Base-by-base conservation (phyloP, 768 basidiomycete genomes). In the Clathrus columnatus region DNA sequence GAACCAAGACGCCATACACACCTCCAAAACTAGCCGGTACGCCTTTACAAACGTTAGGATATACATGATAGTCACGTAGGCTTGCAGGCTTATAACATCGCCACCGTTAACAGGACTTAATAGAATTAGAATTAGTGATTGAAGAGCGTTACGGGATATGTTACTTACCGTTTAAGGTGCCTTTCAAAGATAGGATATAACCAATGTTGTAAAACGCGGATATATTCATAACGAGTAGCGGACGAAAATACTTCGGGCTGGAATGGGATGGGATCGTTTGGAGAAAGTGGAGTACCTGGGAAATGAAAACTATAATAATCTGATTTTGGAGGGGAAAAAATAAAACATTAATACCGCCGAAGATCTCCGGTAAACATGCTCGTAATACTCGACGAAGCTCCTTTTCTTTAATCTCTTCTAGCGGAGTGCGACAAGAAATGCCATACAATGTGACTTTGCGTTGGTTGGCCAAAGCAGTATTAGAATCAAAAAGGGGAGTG, bases 201-300 rank as follows among this genome's bases (percentile, higher is more conserved):
- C 89, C 89, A 91, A 48, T 81, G 77, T 53, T 73, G 75, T 53
- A 89, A 76, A 7, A 78, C 79, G 61, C 83, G 74, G 32, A 87
- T 79, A 69, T 90, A 87, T 60, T 90, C 86, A 59, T 81, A 90
- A 20, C 85, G 79, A 21, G 85, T 74, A 2, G 85, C 82, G 4
- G 67, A 67, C 27, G 81, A 62, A 43, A 84, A 63, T 4, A 68
- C 24, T 18, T 47, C 70, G 7, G 61, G 66, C 64, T 53, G 29
- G 27, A 50, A 48, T 41, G 44, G 28, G 27, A 50, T 30, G 6
- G 42, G 75, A 6, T 63, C 56, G 55, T 69, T 64, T 27, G 61
- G 52, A 14, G 61, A 46, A 11, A 61, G 54, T 7, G 60, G 17
- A 5, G 66, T 59, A 16, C 71, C 81, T 81, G 54, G 51, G 18